Conservation (phyloP, 495 filamentous ascomycete genomes). For the Articulospora tetracladia region DNA sequence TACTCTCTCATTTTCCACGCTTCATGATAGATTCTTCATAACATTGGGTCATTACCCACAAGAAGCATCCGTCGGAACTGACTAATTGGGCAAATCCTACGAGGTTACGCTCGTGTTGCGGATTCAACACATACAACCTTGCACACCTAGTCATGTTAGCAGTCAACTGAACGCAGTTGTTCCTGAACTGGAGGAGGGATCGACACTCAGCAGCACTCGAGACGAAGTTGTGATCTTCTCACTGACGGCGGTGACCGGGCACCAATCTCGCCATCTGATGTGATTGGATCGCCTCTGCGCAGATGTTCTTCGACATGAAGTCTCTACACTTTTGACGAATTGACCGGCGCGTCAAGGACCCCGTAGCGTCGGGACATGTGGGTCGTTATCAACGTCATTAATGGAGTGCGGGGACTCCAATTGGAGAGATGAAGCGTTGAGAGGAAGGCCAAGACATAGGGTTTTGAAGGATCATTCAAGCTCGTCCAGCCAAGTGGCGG, state of each 20-base stretch:
- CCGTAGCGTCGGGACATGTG: conserved; percentile 4
- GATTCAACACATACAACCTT: neutral
- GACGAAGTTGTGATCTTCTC: neutral
- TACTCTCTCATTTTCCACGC: neutral
- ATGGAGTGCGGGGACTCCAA: conserved; percentile 9
- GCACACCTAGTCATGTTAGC: conserved; percentile 4
- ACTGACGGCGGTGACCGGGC: neutral
- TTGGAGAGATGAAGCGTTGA: neutral
- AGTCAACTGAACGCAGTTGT: neutral
- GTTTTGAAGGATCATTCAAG: neutral
- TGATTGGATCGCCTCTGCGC: neutral
- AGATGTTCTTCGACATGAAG: neutral
- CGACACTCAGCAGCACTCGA: conserved; percentile 1
- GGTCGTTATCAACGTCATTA: conserved; percentile 9
- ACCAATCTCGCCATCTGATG: neutral
- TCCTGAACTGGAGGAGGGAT: conserved; percentile 3
- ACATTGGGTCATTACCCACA: neutral
- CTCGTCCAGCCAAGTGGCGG: neutral
- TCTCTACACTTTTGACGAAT: conserved; percentile 12
- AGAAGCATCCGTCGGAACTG: neutral
- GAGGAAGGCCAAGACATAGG: neutral
- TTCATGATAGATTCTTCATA: neutral
- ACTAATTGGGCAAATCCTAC: neutral
- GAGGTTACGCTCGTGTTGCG: neutral
- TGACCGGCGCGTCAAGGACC: neutral